These are phyloP conservation scores for Blastocystis sp. DNA, from an alignment of 352 stramenopile species.

Conservation along the genomic window DNA sequence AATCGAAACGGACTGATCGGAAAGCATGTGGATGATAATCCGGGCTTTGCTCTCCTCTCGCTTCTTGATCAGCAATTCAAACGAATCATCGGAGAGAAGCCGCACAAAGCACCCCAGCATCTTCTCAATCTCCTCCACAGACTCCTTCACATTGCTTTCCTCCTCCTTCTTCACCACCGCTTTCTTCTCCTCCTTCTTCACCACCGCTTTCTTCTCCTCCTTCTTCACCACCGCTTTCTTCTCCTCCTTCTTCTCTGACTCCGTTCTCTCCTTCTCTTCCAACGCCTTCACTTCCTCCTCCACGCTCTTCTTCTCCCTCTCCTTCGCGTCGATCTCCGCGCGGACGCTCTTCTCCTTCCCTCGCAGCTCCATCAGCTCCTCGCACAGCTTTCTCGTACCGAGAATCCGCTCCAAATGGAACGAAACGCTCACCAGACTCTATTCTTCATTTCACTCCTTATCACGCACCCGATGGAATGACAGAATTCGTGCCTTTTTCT, in stretches of 20 bases:
- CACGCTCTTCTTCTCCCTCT: not conserved
- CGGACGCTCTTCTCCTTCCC: not conserved
- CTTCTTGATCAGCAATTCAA: not conserved
- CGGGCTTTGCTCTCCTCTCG: not conserved
- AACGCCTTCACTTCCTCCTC: slow-evolving; percentile 1
- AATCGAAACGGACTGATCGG: not conserved
- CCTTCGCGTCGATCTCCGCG: not conserved
- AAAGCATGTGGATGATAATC: slow-evolving; percentile 12
- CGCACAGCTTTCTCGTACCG: not conserved
- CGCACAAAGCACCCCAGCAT: not conserved
- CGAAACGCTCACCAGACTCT: not conserved
- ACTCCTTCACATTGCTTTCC: not conserved
- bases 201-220: too few species aligned
- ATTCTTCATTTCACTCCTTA: not conserved
- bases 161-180: not conserved
- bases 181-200: too few species aligned
- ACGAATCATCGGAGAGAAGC: not conserved
- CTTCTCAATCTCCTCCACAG: not conserved
- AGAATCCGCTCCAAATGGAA: not conserved
- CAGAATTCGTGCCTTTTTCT: not conserved
- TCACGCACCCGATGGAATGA: not conserved
- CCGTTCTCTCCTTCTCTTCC: not conserved
- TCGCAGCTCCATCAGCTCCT: slow-evolving; percentile 11
- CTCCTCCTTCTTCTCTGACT: not conserved
- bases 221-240: too few species aligned